Evolutionary conservation across 148 eudicot species (phyloP).

Genomic region (Euryodendron excelsum): DNA sequence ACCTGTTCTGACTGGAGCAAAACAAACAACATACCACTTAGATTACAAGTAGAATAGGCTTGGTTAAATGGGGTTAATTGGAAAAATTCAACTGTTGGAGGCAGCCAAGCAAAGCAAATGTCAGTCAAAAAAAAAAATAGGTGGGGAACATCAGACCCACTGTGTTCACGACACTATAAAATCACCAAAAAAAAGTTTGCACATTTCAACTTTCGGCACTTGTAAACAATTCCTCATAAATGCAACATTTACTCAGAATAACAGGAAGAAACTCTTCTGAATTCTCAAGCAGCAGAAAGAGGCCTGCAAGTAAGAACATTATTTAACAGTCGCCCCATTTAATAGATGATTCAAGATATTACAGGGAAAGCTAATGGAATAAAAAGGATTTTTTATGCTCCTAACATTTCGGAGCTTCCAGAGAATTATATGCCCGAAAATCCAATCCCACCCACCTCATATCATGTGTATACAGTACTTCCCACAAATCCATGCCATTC

Average conservation of each 20-base stretch:
- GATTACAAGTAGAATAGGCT: too few species aligned
- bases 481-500: background rate
- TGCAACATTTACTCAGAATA: background rate
- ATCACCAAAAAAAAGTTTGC: constrained; percentile 1
- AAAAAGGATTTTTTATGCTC: background rate
- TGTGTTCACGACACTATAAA: background rate
- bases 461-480: background rate
- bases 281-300: background rate
- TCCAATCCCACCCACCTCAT: background rate
- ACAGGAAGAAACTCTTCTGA: background rate
- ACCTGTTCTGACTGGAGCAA: constrained; percentile 71
- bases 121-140: too few species aligned
- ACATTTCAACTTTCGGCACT: background rate
- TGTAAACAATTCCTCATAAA: background rate
- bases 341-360: background rate
- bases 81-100: constrained; percentile 6
- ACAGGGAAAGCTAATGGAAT: too few species aligned
- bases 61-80: too few species aligned
- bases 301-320: background rate
- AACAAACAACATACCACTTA: background rate
- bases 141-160: too few species aligned
- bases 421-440: background rate
- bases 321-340: background rate
- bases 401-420: background rate
- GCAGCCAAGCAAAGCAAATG: background rate